Base-by-base conservation (phyloP, 1,284 basidiomycete genomes). In the Sporisorium sorghi region DNA sequence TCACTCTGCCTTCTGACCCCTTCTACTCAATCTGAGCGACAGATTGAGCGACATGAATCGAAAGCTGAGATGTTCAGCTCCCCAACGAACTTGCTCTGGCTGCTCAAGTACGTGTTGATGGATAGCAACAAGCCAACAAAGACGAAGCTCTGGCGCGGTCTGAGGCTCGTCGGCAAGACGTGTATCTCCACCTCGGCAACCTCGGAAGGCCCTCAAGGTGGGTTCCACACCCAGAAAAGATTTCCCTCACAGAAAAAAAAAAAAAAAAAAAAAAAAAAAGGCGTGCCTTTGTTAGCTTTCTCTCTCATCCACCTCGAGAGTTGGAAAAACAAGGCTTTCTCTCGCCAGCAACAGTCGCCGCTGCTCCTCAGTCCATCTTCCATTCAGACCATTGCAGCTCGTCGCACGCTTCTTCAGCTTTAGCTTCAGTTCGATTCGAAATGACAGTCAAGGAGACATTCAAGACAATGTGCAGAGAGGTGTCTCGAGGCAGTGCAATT, bases 111-210 rank as follows among this genome's bases (percentile, higher is more conserved):
- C 3, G 5, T 11, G 4, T 19, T n/a, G 7, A 1, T 5, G n/a
- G n/a, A 10, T 32, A 69, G 57, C 32, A 46, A 56, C 3, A 3
- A 19, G 5, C 3, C 19, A 0, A 37, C 52, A 49, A 69, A 58
- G 39, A 59, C 8, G 50, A 55, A 50, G 50, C 58, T 63, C 66
- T 69, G 39, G 66, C 66, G 57, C 66, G 66, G 54, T 49, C 35
- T 50, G 32, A 23, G 8, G 11, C 2, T 14, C 24, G 44, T 21
- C 24, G 54, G 44, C 15, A 26, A 28, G 30, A 21, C 30, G 54
- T 48, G 21, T 39, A 56, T 56, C 54, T 56, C 44, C 43, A 56
- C 54, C 54, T 56, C 54, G 54, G 54, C 54, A 43, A 39, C 17
- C 33, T 30, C 24, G 23, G 35, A 35, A 48, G 54, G 54, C 33